Percentiles rank a stretch among this genome's conserved stretches.
phyloP scores from a whole-genome alignment of 2,329 filamentous ascomycete genomes.

The Stachybotrys chartarum region DNA sequence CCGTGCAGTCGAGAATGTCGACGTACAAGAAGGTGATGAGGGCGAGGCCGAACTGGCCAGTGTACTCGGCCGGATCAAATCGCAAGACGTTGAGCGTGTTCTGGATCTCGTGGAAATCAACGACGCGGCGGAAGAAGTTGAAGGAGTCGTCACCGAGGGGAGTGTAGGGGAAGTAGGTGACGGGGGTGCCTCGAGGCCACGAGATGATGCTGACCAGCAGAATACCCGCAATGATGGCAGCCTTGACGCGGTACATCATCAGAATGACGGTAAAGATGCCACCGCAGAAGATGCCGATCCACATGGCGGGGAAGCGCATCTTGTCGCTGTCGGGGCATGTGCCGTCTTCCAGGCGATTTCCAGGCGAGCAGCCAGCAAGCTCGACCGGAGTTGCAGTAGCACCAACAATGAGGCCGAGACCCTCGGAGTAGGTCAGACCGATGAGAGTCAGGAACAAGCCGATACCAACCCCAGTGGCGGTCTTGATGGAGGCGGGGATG shows the following conservation, averaged over 20 bases:
- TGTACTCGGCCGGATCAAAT: conserved; percentile 63
- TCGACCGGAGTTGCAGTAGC: conserved; percentile 61
- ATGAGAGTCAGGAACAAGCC: conserved; percentile 75
- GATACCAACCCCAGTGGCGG: conserved; percentile 79
- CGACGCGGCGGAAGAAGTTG: conserved; percentile 83
- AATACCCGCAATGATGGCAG: conserved; percentile 78
- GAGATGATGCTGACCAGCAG: conserved; percentile 80
- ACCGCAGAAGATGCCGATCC: conserved; percentile 83
- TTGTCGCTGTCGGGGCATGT: conserved; percentile 57
- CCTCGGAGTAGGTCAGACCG: conserved; percentile 71
- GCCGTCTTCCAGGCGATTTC: conserved; percentile 36
- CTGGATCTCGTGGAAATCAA: conserved; percentile 72
- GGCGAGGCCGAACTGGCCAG: conserved; percentile 72
- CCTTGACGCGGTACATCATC: conserved; percentile 82
- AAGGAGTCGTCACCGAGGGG: conserved; percentile 62
- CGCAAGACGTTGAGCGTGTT: conserved; percentile 63
- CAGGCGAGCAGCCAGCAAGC: conserved; percentile 61
- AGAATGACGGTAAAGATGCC: conserved; percentile 73
- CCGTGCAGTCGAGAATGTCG: conserved; percentile 81
- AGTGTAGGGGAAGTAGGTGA: conserved; percentile 78
- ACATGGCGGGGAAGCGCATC: conserved; percentile 79
- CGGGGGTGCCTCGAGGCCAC: conserved; percentile 69
- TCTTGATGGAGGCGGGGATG: conserved; percentile 78
- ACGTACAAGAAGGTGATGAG: conserved; percentile 88
- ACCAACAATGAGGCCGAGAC: conserved; percentile 72